Evolutionary conservation across 164 flowering plant genomes (phyloP).

Genomic region (Magnolia kwangsiensis): DNA sequence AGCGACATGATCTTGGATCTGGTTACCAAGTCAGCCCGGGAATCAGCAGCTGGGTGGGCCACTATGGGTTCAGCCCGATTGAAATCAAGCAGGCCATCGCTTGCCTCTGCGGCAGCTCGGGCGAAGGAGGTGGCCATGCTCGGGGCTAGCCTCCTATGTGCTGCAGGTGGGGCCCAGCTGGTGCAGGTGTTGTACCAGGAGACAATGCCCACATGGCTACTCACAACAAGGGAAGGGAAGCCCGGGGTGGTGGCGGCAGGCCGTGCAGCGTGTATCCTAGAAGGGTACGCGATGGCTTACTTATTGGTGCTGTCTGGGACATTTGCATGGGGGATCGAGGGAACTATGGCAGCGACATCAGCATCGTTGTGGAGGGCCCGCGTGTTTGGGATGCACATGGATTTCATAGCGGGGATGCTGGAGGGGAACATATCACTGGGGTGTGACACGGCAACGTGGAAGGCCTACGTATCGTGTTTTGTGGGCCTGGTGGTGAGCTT

Average conservation of each 20-base stretch:
- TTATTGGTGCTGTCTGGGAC: conserved; percentile 53
- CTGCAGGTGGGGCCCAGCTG: conserved; percentile 57
- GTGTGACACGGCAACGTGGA: conserved; percentile 71
- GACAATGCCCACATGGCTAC: conserved; percentile 78
- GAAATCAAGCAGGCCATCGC: conserved; percentile 55
- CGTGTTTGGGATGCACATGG: conserved; percentile 55
- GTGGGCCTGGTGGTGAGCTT: conserved; percentile 61
- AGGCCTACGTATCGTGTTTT: conserved; percentile 68
- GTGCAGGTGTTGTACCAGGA: conserved; percentile 62
- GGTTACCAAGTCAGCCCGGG: conserved; percentile 46
- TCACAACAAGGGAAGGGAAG: conserved; percentile 39
- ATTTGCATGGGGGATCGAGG: conserved; percentile 56
- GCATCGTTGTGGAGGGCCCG: conserved; percentile 29
- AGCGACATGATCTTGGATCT: conserved; percentile 53
- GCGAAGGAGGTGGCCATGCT: conserved; percentile 67
- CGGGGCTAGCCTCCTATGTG: conserved; percentile 70
- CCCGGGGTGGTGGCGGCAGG: conserved; percentile 27
- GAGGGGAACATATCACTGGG: conserved; percentile 77
- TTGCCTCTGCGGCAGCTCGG: conserved; percentile 47
- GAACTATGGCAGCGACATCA: conserved; percentile 14
- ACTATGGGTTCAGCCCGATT: conserved; percentile 27
- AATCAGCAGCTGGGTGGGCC: conserved; percentile 44
- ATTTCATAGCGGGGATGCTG: conserved; percentile 63
- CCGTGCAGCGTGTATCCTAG: conserved; percentile 41
- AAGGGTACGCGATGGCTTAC: conserved; percentile 79